Conservation (phyloP, 176 grass and related monocot genomes). For the Paspalum vaginatum region DNA sequence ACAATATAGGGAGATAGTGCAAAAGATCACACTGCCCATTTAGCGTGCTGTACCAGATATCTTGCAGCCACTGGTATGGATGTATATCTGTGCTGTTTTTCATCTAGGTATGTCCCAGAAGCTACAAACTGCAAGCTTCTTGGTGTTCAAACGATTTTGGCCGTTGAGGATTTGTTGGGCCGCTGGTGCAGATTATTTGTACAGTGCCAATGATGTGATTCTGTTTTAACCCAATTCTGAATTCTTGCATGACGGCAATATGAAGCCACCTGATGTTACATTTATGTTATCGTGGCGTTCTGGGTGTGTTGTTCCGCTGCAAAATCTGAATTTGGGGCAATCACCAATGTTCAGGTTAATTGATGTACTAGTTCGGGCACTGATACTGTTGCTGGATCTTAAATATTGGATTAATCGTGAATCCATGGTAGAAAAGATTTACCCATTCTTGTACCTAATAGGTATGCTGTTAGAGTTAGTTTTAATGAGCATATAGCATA, state of each 20-base stretch:
- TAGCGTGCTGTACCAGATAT: slow-evolving; percentile 2
- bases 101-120: neutral
- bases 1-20: slow-evolving; percentile 8
- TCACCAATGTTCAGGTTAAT: neutral
- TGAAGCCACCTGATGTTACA: neutral
- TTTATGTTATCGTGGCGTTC: neutral
- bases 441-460: too few relatives aligned
- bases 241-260: neutral
- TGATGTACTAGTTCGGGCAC: neutral
- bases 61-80: neutral
- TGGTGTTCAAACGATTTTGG: neutral
- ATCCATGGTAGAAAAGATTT: neutral
- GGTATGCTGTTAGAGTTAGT: too few relatives aligned
- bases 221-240: neutral
- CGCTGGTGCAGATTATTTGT: neutral
- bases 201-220: neutral
- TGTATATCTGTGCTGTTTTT: neutral
- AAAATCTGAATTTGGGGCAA: neutral
- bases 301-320: neutral
- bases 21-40: slow-evolving; percentile 13
- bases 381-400: neutral
- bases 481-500: too few relatives aligned
- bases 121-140: neutral
- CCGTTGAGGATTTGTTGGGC: neutral
- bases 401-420: neutral